Conservation (phyloP, 2,329 filamentous ascomycete species). For the Zymoseptoria passerinii region DNA sequence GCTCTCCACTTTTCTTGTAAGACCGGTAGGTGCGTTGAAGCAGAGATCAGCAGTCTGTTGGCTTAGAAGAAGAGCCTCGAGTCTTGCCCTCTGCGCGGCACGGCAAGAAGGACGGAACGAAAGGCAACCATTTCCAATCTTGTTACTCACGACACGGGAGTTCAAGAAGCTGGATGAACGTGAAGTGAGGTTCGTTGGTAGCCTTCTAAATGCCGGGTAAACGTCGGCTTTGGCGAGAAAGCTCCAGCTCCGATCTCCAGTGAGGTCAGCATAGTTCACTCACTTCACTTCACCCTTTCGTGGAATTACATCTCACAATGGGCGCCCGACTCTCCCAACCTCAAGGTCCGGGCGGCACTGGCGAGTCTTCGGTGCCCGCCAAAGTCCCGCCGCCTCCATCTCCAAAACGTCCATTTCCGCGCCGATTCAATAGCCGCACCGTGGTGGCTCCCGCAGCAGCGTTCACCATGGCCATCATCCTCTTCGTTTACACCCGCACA, state of each 20-base stretch:
- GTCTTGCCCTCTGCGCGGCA: too few relatives aligned
- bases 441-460: slow-evolving; percentile 55
- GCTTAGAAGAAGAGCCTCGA: too few relatives aligned
- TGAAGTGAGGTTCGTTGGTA: too few relatives aligned
- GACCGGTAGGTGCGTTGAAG: too few relatives aligned
- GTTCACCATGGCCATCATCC: slow-evolving; percentile 52
- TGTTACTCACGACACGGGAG: too few relatives aligned
- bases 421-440: slow-evolving; percentile 32
- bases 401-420: slow-evolving; percentile 24
- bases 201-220: background rate
- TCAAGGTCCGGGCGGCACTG: slow-evolving; percentile 35
- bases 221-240: background rate
- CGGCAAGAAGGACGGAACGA: too few relatives aligned
- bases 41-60: too few relatives aligned
- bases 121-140: too few relatives aligned
- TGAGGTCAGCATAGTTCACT: background rate
- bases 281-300: background rate
- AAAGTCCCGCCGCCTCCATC: slow-evolving; percentile 27
- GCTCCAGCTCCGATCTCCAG: background rate
- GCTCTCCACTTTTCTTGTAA: too few relatives aligned
- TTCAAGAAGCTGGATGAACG: too few relatives aligned
- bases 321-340: slow-evolving; percentile 41
- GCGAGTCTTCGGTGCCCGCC: slow-evolving; percentile 31
- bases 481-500: slow-evolving; percentile 55
- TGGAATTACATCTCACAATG: slow-evolving; percentile 28